These are phyloP conservation scores for fission yeast (Schizosaccharomyces pombe) DNA, from an alignment of 805 yeast genomes.

Conservation along the genomic window DNA sequence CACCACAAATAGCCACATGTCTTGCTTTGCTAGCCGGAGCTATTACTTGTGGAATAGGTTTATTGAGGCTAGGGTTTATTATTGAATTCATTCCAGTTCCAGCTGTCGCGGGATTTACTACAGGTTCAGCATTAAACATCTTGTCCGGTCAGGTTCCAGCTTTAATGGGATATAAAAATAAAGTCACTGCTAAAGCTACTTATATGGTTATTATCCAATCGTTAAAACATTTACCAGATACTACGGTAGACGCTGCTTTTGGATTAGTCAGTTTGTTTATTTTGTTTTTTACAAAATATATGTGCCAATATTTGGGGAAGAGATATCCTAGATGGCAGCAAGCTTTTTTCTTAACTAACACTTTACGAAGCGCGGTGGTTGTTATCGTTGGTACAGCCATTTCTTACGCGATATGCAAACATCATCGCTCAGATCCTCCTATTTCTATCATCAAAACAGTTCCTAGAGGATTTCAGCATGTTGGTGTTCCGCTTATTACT, in stretches of 20 bases:
- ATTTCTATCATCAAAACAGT: conserved; percentile 51
- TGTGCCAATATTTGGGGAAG: conserved; percentile 35
- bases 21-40: conserved; percentile 67
- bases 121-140: conserved; percentile 77
- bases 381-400: conserved; percentile 64
- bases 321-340: conserved; percentile 36
- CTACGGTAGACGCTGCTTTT: conserved; percentile 68
- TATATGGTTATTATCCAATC: conserved; percentile 47
- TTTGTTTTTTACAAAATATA: conserved; percentile 48
- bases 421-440: conserved; percentile 19
- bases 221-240: conserved; percentile 42
- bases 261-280: conserved; percentile 54
- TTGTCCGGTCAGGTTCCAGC: conserved; percentile 69
- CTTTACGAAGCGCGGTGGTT: conserved; percentile 60
- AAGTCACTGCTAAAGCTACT: conserved; percentile 50
- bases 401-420: conserved; percentile 46
- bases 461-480: conserved; percentile 60
- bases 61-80: conserved; percentile 64
- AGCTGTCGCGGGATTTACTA: conserved; percentile 83
- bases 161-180: conserved; percentile 44
- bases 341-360: conserved; percentile 29
- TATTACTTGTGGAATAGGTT: conserved; percentile 60
- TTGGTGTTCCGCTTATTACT: conserved; percentile 49
- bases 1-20: conserved; percentile 58
- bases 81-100: conserved; percentile 77